Evolutionary conservation across 78 protist genomes (phyloP).

Genomic region (Dictyostelium firmibasis): DNA sequence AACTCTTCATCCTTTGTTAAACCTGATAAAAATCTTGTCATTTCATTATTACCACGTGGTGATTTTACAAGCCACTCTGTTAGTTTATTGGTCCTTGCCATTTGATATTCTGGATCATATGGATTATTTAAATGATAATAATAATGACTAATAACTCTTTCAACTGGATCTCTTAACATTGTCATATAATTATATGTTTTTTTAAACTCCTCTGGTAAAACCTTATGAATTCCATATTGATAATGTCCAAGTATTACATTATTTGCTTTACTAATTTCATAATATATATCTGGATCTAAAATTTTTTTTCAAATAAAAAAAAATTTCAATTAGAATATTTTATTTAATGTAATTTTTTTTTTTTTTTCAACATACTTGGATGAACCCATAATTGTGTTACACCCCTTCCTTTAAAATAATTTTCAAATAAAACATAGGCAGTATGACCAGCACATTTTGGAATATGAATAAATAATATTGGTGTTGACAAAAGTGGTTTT

Average conservation of each 20-base stretch:
- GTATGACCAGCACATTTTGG: conserved; percentile 36
- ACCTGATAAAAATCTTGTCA: conserved; percentile 13
- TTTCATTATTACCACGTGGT: conserved; percentile 20
- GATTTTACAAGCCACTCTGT: conserved; percentile 8
- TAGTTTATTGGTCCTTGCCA: not conserved
- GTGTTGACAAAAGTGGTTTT: conserved; percentile 23
- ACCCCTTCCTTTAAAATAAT: not conserved
- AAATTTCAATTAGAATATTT: no score
- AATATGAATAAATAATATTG: not conserved
- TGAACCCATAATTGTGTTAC: not conserved
- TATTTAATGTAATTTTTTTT: no score
- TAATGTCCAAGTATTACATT: not conserved
- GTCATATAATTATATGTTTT: conserved; percentile 2
- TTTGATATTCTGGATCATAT: not conserved
- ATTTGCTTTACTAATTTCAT: not conserved
- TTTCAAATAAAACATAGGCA: not conserved
- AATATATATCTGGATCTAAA: no score
- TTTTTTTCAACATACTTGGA: not conserved
- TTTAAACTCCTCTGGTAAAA: not conserved
- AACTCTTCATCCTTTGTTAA: not conserved
- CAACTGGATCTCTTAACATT: conserved; percentile 44
- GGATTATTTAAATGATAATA: not conserved
- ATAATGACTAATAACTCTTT: conserved; percentile 26
- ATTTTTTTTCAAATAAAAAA: no score
- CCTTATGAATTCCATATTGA: not conserved